phyloP scores from a whole-genome alignment of 2,329 filamentous ascomycete genomes.

The Epichloe sp. region DNA sequence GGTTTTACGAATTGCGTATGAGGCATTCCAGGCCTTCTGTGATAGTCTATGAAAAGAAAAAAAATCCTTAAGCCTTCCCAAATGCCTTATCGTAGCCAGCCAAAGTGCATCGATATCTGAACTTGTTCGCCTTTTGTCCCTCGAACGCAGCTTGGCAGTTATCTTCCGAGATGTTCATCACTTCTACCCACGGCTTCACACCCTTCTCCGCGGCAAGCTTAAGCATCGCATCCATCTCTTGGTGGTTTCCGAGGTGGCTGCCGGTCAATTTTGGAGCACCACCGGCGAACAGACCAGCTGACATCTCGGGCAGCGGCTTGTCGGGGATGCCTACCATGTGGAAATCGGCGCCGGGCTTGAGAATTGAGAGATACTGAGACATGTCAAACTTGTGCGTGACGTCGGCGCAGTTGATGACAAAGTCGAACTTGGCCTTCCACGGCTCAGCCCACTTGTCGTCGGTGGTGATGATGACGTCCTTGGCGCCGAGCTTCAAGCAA shows the following conservation, averaged over 20 bases:
- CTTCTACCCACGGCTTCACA: slow-evolving; percentile 43
- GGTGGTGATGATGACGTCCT: slow-evolving; percentile 33
- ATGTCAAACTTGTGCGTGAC: slow-evolving; percentile 42
- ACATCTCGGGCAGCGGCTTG: slow-evolving; percentile 29
- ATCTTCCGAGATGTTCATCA: slow-evolving; percentile 51
- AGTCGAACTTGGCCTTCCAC: slow-evolving; percentile 36
- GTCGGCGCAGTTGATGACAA: slow-evolving; percentile 37
- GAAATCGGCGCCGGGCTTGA: slow-evolving; percentile 41
- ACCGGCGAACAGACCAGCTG: slow-evolving; percentile 28
- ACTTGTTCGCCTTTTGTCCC: slow-evolving; percentile 56
- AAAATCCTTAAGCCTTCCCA: not conserved
- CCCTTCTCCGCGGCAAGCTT: slow-evolving; percentile 41
- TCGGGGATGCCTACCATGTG: slow-evolving; percentile 46
- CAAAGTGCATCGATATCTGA: slow-evolving; percentile 60
- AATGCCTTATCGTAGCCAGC: slow-evolving; percentile 56
- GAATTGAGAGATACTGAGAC: slow-evolving; percentile 33
- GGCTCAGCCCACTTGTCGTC: slow-evolving; percentile 45
- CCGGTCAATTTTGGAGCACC: slow-evolving; percentile 39
- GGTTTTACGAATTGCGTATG: no score
- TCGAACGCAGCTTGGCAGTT: slow-evolving; percentile 58
- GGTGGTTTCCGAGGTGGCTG: slow-evolving; percentile 48
- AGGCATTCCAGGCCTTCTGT: no score
- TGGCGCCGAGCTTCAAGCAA: slow-evolving; percentile 48
- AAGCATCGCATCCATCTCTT: slow-evolving; percentile 46
- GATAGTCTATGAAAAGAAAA: no score